Base-by-base conservation (phyloP, 1,284 basidiomycete genomes). In the Trichosporon sp. region DNA sequence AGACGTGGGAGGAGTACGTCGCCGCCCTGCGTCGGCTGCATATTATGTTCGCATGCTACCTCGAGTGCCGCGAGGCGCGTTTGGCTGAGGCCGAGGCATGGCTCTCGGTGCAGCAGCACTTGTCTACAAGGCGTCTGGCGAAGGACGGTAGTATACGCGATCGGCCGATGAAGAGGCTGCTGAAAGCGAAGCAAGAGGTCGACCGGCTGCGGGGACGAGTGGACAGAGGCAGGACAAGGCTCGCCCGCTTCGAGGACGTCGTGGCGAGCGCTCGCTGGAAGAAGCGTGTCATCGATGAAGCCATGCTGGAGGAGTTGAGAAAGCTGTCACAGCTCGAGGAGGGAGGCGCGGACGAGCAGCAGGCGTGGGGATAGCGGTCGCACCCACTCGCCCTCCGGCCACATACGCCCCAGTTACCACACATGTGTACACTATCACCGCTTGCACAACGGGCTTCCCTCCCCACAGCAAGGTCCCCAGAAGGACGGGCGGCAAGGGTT, bases 51-150 rank as follows among this genome's bases (percentile, higher is more conserved):
- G 51, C 51, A 4, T n/a, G 51, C 51, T 54, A 54, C 51, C 51
- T 54, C 10, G 51, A 54, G 19, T 54, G 51, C 19, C 51, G 51
- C 51, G 51, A 54, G 51, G 51, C 51, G 11, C 51, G 51, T 11
- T 10, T 54, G 19, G 51, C 51, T 6, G 51, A 54, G 51, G 51
- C 51, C 2, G 51, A 54, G 51, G 51, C 51, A 1, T 54, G 51
- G 51, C 51, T 54, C 6, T 4, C 51, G 3, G 19, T 54, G 3
- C 51, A 54, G 21, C 19, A 19, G 8, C 51, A 54, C 21, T 5
- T 54, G 51, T n/a, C 51, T 7, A 19, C 51, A 7, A 54, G 4
- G 19, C n/a, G 21, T 10, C 10, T 54, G 19, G 16, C n/a, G 3
- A 26, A 26, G 51, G 51, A 54, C 19, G 51, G 51, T 5, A 11